Conservation (phyloP, 2,329 filamentous ascomycete genomes). For the Clathrospora elynae region DNA sequence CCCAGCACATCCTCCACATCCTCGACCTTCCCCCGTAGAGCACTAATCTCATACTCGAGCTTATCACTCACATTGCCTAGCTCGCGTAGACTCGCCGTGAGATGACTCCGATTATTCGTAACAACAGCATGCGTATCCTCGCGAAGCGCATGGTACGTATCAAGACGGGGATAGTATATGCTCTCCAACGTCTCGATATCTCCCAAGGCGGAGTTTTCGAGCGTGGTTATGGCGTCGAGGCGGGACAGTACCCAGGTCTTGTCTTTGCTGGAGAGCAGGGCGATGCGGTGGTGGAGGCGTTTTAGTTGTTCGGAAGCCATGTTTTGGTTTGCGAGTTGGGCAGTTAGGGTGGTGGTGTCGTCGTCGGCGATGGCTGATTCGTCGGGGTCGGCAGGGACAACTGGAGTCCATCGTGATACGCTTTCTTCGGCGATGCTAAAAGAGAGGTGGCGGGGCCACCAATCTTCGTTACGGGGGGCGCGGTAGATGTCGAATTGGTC, state of each 20-base stretch:
- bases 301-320: constrained; percentile 61
- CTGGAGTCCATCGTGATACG: constrained; percentile 64
- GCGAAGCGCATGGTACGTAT: constrained; percentile 70
- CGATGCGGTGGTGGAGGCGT: constrained; percentile 65
- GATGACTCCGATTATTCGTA: constrained; percentile 67
- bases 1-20: constrained; percentile 84
- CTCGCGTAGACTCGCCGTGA: constrained; percentile 75
- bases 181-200: constrained; percentile 67
- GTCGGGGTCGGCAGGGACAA: constrained; percentile 25
- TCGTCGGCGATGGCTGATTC: constrained; percentile 27
- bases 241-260: constrained; percentile 66
- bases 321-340: constrained; percentile 44
- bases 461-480: constrained; percentile 59
- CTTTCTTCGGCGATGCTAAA: constrained; percentile 78
- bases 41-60: constrained; percentile 88
- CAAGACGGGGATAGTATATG: constrained; percentile 71
- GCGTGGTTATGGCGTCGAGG: constrained; percentile 59
- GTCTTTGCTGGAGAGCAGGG: constrained; percentile 61
- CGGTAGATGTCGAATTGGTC: constrained; percentile 35
- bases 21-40: constrained; percentile 76
- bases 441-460: constrained; percentile 73
- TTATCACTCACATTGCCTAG: constrained; percentile 81
- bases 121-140: constrained; percentile 72
- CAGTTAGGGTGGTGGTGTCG: constrained; percentile 42
- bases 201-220: constrained; percentile 66